These are phyloP conservation scores for Rhizophora apiculata DNA, from an alignment of 345 rosid species.

Conservation along the genomic window DNA sequence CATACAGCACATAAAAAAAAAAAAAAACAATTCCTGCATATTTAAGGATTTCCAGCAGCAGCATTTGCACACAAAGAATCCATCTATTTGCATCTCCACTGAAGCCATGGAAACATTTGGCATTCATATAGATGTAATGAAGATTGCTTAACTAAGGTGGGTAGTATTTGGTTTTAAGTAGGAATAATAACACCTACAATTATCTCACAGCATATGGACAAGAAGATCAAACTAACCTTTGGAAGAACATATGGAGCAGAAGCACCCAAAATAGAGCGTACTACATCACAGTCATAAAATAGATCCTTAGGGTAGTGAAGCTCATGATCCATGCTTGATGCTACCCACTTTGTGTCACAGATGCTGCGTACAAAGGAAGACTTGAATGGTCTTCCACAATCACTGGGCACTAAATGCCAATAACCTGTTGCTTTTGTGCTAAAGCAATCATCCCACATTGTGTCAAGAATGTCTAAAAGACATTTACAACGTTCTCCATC, in stretches of 20 bases:
- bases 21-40: background rate
- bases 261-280: conserved; percentile 66
- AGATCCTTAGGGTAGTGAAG: conserved; percentile 71
- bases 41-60: background rate
- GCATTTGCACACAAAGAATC: background rate
- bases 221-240: conserved; percentile 54
- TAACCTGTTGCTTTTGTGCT: conserved; percentile 48
- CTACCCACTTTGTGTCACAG: conserved; percentile 63
- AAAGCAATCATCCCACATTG: conserved; percentile 68
- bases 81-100: background rate
- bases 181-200: background rate
- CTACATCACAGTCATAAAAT: conserved; percentile 76
- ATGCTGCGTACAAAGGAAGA: conserved; percentile 70
- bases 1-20: no score
- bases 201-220: background rate
- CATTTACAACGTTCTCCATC: conserved; percentile 48
- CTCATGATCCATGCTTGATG: conserved; percentile 60
- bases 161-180: background rate
- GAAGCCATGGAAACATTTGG: background rate
- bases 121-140: background rate
- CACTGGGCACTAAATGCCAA: conserved; percentile 29
- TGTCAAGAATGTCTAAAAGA: conserved; percentile 72
- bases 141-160: background rate
- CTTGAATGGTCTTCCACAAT: conserved; percentile 40
- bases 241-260: conserved; percentile 83